These are phyloP conservation scores for Eutrema japonicum DNA, from an alignment of 345 rosid genomes.

Conservation along the genomic window DNA sequence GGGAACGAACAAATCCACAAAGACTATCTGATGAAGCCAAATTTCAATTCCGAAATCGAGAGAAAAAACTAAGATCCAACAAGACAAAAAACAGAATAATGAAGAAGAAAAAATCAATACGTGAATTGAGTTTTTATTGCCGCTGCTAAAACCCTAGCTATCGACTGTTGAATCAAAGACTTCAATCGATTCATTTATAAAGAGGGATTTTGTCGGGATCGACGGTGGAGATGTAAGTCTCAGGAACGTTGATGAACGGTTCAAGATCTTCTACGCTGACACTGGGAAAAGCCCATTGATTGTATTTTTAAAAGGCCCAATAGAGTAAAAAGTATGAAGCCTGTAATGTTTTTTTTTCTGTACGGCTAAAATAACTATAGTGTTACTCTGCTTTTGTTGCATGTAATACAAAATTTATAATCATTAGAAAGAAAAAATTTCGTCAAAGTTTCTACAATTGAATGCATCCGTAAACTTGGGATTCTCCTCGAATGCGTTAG, in stretches of 20 bases:
- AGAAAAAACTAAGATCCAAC: background rate
- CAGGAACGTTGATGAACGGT: slow-evolving; percentile 4
- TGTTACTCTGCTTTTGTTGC: background rate
- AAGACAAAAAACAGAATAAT: background rate
- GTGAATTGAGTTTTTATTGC: background rate
- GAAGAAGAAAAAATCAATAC: background rate
- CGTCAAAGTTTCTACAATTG: slow-evolving; percentile 41
- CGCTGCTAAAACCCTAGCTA: slow-evolving; percentile 7
- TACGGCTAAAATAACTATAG: background rate
- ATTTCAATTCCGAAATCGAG: background rate
- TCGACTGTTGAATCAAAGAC: background rate
- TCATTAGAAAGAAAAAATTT: slow-evolving; percentile 21
- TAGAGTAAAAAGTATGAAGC: background rate
- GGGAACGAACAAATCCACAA: slow-evolving; percentile 65
- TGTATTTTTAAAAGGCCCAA: background rate
- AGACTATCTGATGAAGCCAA: slow-evolving; percentile 82
- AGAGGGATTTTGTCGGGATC: background rate
- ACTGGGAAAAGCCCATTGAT: background rate
- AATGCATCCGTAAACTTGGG: slow-evolving; percentile 26
- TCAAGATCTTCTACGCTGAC: background rate
- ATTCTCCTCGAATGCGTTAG: slow-evolving; percentile 33
- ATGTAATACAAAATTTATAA: slow-evolving; percentile 1
- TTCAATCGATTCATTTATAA: slow-evolving; percentile 9
- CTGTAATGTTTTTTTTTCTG: background rate
- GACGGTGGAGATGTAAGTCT: slow-evolving; percentile 20